phyloP scores from a whole-genome alignment of 331 rosid species.

The Rosa hybrid region DNA sequence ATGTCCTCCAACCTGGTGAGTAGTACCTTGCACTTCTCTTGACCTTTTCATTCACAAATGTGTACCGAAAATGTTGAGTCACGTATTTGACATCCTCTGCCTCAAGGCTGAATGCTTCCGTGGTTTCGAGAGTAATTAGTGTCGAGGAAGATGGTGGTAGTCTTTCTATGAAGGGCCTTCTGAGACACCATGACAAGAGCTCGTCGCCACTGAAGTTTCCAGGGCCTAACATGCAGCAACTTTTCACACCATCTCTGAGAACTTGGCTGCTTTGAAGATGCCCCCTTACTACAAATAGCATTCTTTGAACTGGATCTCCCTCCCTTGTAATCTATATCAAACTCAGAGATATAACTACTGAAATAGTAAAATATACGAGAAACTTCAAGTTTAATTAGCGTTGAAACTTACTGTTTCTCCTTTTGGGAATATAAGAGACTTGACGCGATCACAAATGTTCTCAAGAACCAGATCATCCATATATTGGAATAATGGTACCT shows the following conservation, averaged over 20 bases:
- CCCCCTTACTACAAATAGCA: constrained; percentile 89
- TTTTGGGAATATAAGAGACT: constrained; percentile 84
- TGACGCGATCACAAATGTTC: constrained; percentile 93
- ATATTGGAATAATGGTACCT: constrained; percentile 95
- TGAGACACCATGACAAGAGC: constrained; percentile 87
- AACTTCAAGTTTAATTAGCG: neutral
- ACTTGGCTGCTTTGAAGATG: constrained; percentile 92
- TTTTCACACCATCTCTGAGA: constrained; percentile 78
- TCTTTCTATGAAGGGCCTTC: constrained; percentile 74
- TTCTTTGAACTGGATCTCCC: constrained; percentile 91
- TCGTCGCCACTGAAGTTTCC: constrained; percentile 96
- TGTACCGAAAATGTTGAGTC: constrained; percentile 89
- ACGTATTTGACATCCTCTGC: constrained; percentile 83
- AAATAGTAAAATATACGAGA: neutral
- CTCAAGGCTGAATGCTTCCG: constrained; percentile 83
- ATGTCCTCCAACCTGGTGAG: constrained; percentile 94
- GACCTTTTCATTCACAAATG: constrained; percentile 80
- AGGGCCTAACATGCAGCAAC: constrained; percentile 91
- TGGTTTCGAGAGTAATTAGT: constrained; percentile 71
- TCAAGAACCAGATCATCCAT: constrained; percentile 91
- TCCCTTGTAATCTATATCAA: constrained; percentile 62
- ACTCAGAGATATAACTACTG: neutral
- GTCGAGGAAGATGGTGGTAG: constrained; percentile 84
- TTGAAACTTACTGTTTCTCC: constrained; percentile 77
- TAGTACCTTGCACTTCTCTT: constrained; percentile 88